Conservation (phyloP, 2,329 filamentous ascomycete species). For the Clonostachys byssicola region DNA sequence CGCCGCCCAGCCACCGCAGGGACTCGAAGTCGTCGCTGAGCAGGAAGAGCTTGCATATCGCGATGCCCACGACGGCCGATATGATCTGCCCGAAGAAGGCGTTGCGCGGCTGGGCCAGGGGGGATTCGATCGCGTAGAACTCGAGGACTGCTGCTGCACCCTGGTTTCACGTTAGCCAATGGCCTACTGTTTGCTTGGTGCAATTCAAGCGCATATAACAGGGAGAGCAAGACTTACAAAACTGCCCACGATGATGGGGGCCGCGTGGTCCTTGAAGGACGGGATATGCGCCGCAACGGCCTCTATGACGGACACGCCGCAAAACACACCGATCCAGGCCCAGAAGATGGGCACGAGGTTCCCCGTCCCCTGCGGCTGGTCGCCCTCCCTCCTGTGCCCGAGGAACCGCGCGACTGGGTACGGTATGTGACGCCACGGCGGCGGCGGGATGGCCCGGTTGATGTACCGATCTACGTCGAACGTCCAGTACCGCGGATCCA, state of each 20-base stretch:
- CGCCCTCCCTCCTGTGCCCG: slow-evolving; percentile 46
- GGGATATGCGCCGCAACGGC: slow-evolving; percentile 50
- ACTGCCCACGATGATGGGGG: slow-evolving; percentile 62
- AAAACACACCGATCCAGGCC: slow-evolving; percentile 62
- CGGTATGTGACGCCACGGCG: slow-evolving; percentile 61
- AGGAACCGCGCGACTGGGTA: slow-evolving; percentile 64
- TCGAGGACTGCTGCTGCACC: slow-evolving; percentile 74
- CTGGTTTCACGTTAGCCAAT: slow-evolving; percentile 25
- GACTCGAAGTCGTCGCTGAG: slow-evolving; percentile 39
- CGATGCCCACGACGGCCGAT: slow-evolving; percentile 55
- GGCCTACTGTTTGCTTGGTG: neutral
- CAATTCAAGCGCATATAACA: neutral
- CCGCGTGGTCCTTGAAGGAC: slow-evolving; percentile 43
- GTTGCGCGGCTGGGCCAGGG: slow-evolving; percentile 70
- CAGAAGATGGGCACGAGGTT: slow-evolving; percentile 57
- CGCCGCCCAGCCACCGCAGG: slow-evolving; percentile 60
- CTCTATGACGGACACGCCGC: slow-evolving; percentile 55
- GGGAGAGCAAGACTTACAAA: slow-evolving; percentile 48
- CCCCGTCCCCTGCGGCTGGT: slow-evolving; percentile 35
- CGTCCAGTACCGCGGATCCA: slow-evolving; percentile 31
- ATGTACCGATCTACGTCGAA: slow-evolving; percentile 77
- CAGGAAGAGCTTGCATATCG: slow-evolving; percentile 61
- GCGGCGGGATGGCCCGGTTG: slow-evolving; percentile 65
- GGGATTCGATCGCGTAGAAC: slow-evolving; percentile 68
- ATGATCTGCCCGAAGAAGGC: slow-evolving; percentile 64